Base-by-base conservation (phyloP, 352 stramenopile species). In the Phytophthora pini region DNA sequence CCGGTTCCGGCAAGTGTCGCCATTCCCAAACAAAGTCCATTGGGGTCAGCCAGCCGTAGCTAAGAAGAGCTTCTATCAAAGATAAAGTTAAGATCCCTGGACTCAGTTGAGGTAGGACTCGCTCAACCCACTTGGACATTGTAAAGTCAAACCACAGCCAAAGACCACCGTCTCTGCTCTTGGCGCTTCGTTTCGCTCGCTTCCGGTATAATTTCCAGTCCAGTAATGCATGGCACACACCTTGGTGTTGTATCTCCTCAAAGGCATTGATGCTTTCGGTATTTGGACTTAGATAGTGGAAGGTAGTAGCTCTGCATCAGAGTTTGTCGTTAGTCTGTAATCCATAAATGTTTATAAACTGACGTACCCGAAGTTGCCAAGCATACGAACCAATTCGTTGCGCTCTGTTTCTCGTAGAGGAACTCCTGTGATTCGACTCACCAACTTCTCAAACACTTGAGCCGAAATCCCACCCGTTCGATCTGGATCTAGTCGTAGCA, bases 131-230 rank as follows among this genome's bases (percentile, higher is more conserved):
- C 51, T 63, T 57, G 1, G 17, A 2, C 74, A 80, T 83, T 2
- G 77, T 56, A 5, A 80, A 38, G 13, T 80, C 72, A 8, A 86
- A 47, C 75, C 74, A 84, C 51, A 61, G 58, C 64, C 77, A 79
- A 9, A 84, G 55, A 4, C 72, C 66, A 22, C 70, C 72, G 26
- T 54, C n/a, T 22, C 44, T 66, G 24, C 65, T 71, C 1, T 36
- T 56, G 24, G 51, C 32, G 44, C 72, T 76, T 34, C 59, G 52
- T 8, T 56, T 60, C 7, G 40, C 17, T 50, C 73, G 76, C 36
- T 66, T 71, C 4, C 38, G 55, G 27, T 32, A 62, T 44, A 84
- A 34, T 20, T 32, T 27, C 67, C 67, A 82, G 10, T 75, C 41
- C 15, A 84, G 27, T 1, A 65, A 41, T 2, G 77, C 53, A 27